Base-by-base conservation (phyloP, 257 asterid genomes). In the Datura wrightii region DNA sequence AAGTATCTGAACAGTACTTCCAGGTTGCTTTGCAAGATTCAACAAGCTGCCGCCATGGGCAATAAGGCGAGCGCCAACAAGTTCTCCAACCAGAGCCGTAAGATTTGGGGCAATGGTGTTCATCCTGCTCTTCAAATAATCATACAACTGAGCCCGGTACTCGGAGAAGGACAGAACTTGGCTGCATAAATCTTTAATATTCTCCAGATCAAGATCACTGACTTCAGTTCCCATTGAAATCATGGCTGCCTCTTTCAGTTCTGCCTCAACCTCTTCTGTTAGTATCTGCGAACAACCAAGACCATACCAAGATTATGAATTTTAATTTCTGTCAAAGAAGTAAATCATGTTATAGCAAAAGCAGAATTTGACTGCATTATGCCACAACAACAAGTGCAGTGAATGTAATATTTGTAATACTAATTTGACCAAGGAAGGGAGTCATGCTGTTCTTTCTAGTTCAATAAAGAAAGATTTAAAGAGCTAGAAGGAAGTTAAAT, bases 161-260 rank as follows among this genome's bases (percentile, higher is more conserved):
- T 95, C 98, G 0, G 99, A 83, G 44, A 94, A 94, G 44, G 98
- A 90, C 36, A 95, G 90, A 53, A 95, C 99, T 90, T 95, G 99
- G 91, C 76, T 89, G 91, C 99, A 95, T 53, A 95, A 87, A 83
- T 94, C 97, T 86, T 93, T 95, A 59, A 95, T 94, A 84, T 95
- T 95, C 85, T 90, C 92, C 88, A 94, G 86, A 91, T 95, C 98
- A 60, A 94, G 92, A 59, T 94, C 98, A 72, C 95, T 93, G 36
- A 95, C 94, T 91, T 95, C 99, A 84, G 99, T 95, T 86, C 98
- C 99, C 99, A 95, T 94, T 84, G 98, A 95, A 85, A 95, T 95
- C 89, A 89, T 82, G 2, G 98, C 89, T 67, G 98, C 95, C 87
- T 93, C 98, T 84, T 95, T 95, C 54, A 95, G 87, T 90, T 94